Evolutionary conservation across 805 yeast species (phyloP).

Genomic region (Metschnikowia picachoensis): DNA sequence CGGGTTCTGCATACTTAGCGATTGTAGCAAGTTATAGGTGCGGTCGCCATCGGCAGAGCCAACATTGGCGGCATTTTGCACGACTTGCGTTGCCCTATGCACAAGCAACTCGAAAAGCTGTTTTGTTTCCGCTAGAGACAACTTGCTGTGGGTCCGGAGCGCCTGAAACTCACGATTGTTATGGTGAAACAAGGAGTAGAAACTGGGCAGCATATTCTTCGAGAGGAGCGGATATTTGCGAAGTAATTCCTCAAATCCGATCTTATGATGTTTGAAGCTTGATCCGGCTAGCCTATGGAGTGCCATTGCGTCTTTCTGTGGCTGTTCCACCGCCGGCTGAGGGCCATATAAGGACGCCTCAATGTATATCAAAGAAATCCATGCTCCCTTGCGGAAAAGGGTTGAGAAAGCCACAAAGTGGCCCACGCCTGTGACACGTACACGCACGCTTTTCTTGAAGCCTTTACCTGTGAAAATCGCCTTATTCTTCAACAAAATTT

Average conservation of each 20-base stretch:
- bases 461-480: constrained; percentile 55
- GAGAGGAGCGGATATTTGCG: constrained; percentile 39
- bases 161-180: constrained; percentile 32
- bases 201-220: constrained; percentile 36
- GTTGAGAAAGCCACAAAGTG: constrained; percentile 54
- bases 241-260: constrained; percentile 36
- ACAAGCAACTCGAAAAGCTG: constrained; percentile 31
- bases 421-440: constrained; percentile 43
- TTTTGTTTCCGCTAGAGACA: constrained; percentile 24
- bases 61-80: constrained; percentile 36
- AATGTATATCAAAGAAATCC: constrained; percentile 54
- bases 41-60: constrained; percentile 35
- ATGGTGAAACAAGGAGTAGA: constrained; percentile 39
- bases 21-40: constrained; percentile 28
- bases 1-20: constrained; percentile 32
- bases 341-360: constrained; percentile 31
- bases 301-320: background rate
- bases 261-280: background rate
- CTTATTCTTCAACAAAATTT: constrained; percentile 53
- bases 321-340: background rate
- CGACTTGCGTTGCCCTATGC: constrained; percentile 32
- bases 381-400: constrained; percentile 54
- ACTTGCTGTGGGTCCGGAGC: constrained; percentile 28
- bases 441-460: constrained; percentile 43
- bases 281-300: background rate